A percentile compares a stretch with the other conserved stretches of the same genome.
Conservation (phyloP, 2,329 filamentous ascomycete species). For the Escovopsis sp. region DNA sequence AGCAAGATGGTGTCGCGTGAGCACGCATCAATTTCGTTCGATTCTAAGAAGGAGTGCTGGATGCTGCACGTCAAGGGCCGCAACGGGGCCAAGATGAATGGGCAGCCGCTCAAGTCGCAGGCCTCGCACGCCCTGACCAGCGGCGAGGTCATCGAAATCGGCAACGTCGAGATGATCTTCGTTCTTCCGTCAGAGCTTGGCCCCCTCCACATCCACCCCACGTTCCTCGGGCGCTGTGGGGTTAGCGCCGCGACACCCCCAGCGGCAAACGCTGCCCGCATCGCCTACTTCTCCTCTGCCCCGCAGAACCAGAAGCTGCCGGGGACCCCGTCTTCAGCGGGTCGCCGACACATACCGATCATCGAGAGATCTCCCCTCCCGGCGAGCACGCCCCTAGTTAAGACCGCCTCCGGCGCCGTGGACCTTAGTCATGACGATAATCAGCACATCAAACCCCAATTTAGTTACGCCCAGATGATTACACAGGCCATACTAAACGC, state of each 20-base stretch:
- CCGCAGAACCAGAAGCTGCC: conserved; percentile 46
- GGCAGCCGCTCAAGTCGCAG: conserved; percentile 52
- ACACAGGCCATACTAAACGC: conserved; percentile 88
- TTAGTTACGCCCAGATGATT: conserved; percentile 93
- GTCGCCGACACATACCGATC: conserved; percentile 11
- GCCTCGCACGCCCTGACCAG: conserved; percentile 55
- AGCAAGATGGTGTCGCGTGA: conserved; percentile 68
- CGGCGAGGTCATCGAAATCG: conserved; percentile 83
- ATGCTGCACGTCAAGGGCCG: conserved; percentile 76
- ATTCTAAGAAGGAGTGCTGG: conserved; percentile 58
- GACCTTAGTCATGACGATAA: conserved; percentile 73
- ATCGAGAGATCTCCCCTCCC: conserved; percentile 18
- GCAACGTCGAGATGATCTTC: conserved; percentile 96
- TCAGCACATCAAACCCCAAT: conserved; percentile 86
- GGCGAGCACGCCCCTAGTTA: conserved; percentile 21
- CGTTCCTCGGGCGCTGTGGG: conserved; percentile 54
- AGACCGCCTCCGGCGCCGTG: conserved; percentile 36
- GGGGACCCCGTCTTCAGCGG: conserved; percentile 42
- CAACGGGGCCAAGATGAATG: conserved; percentile 80
- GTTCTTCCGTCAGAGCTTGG: conserved; percentile 65
- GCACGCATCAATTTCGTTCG: conserved; percentile 62
- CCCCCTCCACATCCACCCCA: conserved; percentile 51
- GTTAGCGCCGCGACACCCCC: conserved; percentile 23
- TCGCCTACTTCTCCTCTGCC: conserved; percentile 41
- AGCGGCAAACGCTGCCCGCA: conserved; percentile 17